phyloP scores from a whole-genome alignment of 495 filamentous ascomycete genomes.

The Daldinia concentrica region DNA sequence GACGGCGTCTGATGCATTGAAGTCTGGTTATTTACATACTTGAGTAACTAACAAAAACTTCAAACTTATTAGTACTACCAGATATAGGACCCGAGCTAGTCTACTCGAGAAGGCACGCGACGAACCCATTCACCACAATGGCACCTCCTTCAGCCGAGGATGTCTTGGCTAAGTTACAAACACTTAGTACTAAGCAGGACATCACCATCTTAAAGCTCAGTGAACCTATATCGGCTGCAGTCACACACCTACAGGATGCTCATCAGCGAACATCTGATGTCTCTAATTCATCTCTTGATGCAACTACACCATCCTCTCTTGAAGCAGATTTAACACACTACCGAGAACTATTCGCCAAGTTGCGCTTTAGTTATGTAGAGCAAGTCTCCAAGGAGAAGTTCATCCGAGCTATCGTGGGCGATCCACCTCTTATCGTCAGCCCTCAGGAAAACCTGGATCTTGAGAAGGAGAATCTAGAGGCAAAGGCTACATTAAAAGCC shows the following conservation, averaged over 20 bases:
- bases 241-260: conserved; percentile 51
- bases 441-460: conserved; percentile 83
- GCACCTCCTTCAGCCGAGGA: conserved; percentile 44
- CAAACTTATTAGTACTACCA: not conserved
- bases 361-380: conserved; percentile 92
- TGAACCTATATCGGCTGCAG: conserved; percentile 70
- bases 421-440: conserved; percentile 84
- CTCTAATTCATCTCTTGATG: conserved; percentile 69
- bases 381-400: conserved; percentile 85
- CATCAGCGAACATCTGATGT: conserved; percentile 71
- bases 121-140: conserved; percentile 9
- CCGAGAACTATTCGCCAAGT: conserved; percentile 92
- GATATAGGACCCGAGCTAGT: not conserved
- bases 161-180: conserved; percentile 51
- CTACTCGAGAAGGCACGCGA: conserved; percentile 3
- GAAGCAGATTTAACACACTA: conserved; percentile 91
- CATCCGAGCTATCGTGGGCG: conserved; percentile 79
- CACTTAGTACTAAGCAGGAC: conserved; percentile 60
- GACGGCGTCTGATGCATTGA: not conserved
- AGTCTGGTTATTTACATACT: not conserved
- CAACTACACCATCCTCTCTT: conserved; percentile 76
- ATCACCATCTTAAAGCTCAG: conserved; percentile 79
- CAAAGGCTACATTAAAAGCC: conserved; percentile 78
- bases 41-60: not conserved
- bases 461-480: conserved; percentile 71